Conservation (phyloP, 169 alveolate genomes). For the Cryptosporidium viatorum region DNA sequence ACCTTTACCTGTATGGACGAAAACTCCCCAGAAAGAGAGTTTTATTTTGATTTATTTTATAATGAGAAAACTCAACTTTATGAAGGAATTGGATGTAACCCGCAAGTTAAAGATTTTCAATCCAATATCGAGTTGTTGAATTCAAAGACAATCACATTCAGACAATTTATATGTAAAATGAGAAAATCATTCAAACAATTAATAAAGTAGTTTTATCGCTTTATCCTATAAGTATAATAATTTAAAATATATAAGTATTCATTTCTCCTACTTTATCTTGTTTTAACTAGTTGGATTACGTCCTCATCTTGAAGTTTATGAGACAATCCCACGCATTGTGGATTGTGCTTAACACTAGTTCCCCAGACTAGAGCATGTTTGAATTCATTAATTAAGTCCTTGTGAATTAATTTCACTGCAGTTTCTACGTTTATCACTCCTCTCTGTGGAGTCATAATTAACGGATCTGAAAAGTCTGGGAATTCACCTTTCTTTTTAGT, state of each 20-base stretch:
- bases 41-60: slow-evolving; percentile 53
- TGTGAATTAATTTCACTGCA: slow-evolving; percentile 86
- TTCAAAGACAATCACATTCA: slow-evolving; percentile 36
- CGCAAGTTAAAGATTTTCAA: slow-evolving; percentile 18
- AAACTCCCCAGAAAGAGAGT: slow-evolving; percentile 23
- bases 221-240: neutral
- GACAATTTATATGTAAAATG: slow-evolving; percentile 62
- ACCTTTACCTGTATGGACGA: slow-evolving; percentile 51
- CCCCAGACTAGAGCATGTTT: slow-evolving; percentile 92
- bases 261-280: slow-evolving; percentile 52
- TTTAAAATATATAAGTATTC: neutral
- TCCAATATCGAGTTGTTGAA: slow-evolving; percentile 1
- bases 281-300: slow-evolving; percentile 87
- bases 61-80: slow-evolving; percentile 36
- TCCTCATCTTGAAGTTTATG: slow-evolving; percentile 90
- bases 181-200: slow-evolving; percentile 55
- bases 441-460: slow-evolving; percentile 87
- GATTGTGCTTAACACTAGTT: slow-evolving; percentile 86
- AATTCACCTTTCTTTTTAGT: slow-evolving; percentile 89
- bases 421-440: slow-evolving; percentile 86
- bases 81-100: slow-evolving; percentile 44
- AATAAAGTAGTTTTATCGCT: neutral
- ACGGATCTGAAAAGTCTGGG: slow-evolving; percentile 90
- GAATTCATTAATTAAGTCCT: slow-evolving; percentile 85
- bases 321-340: slow-evolving; percentile 88